These are phyloP conservation scores for Saturnispora kantuleensis DNA, from an alignment of 805 yeast genomes.

Conservation along the genomic window DNA sequence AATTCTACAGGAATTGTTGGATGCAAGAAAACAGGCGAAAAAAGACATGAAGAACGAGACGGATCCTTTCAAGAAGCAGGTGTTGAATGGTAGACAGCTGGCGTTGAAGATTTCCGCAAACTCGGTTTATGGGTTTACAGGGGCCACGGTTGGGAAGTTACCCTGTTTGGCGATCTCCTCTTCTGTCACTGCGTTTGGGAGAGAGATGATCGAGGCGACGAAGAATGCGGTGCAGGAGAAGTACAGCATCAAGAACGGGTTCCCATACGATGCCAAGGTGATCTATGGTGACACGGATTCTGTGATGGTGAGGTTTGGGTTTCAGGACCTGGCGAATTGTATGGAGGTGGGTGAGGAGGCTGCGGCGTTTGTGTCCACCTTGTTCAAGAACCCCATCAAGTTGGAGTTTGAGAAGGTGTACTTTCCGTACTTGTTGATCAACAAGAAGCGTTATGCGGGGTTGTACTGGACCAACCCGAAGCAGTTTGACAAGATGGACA, in stretches of 20 bases:
- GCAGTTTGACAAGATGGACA: slow-evolving; percentile 94
- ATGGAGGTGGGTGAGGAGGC: slow-evolving; percentile 94
- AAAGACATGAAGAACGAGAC: slow-evolving; percentile 83
- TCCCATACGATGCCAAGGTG: slow-evolving; percentile 75
- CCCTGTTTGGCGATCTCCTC: slow-evolving; percentile 97
- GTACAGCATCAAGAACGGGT: slow-evolving; percentile 76
- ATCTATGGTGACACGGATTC: slow-evolving; percentile 99
- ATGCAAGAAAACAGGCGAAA: slow-evolving; percentile 91
- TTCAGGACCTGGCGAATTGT: slow-evolving; percentile 64
- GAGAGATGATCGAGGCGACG: slow-evolving; percentile 92
- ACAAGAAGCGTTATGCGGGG: slow-evolving; percentile 96
- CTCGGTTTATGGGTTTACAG: slow-evolving; percentile 98
- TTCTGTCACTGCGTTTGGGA: slow-evolving; percentile 90
- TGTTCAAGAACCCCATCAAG: slow-evolving; percentile 79
- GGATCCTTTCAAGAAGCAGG: slow-evolving; percentile 90
- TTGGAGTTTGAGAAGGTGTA: slow-evolving; percentile 95
- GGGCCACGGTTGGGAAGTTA: slow-evolving; percentile 94
- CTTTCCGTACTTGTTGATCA: slow-evolving; percentile 86
- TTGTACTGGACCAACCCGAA: slow-evolving; percentile 89
- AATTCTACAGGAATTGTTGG: slow-evolving; percentile 75
- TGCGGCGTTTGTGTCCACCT: slow-evolving; percentile 73
- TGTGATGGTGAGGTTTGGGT: slow-evolving; percentile 97
- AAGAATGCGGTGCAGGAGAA: slow-evolving; percentile 75
- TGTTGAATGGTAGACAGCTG: slow-evolving; percentile 91
- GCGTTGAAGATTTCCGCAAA: slow-evolving; percentile 96